These are phyloP conservation scores for Diaporthe sp. DNA, from an alignment of 2,329 filamentous ascomycete species.

Conservation along the genomic window DNA sequence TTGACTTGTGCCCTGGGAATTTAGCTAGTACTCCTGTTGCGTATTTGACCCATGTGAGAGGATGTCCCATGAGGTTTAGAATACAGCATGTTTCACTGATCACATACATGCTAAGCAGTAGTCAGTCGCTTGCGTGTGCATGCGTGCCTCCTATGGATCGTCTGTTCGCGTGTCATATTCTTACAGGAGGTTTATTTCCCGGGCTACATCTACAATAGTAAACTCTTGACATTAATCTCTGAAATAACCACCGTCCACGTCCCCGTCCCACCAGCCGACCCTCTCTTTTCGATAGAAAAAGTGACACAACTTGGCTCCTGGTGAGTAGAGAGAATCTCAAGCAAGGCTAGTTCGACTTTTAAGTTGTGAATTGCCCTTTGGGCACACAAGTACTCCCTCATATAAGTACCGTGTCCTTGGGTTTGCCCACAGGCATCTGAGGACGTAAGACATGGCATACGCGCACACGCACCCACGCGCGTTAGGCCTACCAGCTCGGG, in stretches of 20 bases:
- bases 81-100: no score
- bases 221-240: not conserved
- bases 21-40: not conserved
- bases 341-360: not conserved
- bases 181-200: not conserved
- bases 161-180: not conserved
- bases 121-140: not conserved
- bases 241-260: no score
- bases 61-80: no score
- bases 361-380: not conserved
- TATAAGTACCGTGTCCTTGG: no score
- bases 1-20: not conserved
- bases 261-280: no score
- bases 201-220: not conserved
- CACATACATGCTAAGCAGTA: not conserved
- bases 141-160: not conserved
- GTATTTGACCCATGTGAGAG: no score
- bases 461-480: no score
- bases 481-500: no score
- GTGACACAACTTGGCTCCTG: not conserved
- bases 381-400: not conserved
- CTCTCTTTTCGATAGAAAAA: not conserved
- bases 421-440: no score
- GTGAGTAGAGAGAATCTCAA: not conserved
- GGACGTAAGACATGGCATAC: no score